Evolutionary conservation across 805 yeast species (phyloP), one percentile per base, ranked within the genome.

Genomic region (Candida ortonii): DNA sequence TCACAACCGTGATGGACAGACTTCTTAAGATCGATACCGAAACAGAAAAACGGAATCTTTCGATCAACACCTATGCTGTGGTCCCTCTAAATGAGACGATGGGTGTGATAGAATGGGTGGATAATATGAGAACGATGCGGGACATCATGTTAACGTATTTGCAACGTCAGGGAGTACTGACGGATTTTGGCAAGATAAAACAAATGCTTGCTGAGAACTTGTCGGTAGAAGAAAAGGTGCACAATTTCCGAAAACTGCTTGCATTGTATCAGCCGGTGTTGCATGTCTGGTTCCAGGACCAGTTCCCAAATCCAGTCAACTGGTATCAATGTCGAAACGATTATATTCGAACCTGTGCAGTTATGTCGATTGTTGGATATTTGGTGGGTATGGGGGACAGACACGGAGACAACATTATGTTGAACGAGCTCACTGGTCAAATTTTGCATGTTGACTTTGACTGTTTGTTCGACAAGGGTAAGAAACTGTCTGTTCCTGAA

Each of bases 291-390:
- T 89, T 85, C 53, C 68, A 86, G 15, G 89, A 86, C 38, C 81
- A 76, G 33, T 90, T 88, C 49, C 87, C 97, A 0, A 95, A 89
- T 45, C 96, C 97, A 0, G 74, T 79, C 6, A 65, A 76, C 2
- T 93, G 98, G 98, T 84, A 86, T 41, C 70, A 71, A 26, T 84
- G 90, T 1, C 64, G 97, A 36, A 80, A 79, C 30, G 67, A 70
- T 22, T 94, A 74, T 54, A 78, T 85, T 0, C 68, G 95, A 35
- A 78, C 96, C 0, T 68, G 84, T 17, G 96, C 97, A 0, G 97
- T 90, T 0, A 93, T 94, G 98, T 88, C 97, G 0, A 87, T 93
- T 68, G 95, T 90, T 5, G 98, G 99, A 0, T 86, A 85, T 55
- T 77, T 93, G 28, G 68, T 93, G 17, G 98, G 98, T 7, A 69